Conservation (phyloP, 2,329 filamentous ascomycete genomes). For the Epichloe bromicola region DNA sequence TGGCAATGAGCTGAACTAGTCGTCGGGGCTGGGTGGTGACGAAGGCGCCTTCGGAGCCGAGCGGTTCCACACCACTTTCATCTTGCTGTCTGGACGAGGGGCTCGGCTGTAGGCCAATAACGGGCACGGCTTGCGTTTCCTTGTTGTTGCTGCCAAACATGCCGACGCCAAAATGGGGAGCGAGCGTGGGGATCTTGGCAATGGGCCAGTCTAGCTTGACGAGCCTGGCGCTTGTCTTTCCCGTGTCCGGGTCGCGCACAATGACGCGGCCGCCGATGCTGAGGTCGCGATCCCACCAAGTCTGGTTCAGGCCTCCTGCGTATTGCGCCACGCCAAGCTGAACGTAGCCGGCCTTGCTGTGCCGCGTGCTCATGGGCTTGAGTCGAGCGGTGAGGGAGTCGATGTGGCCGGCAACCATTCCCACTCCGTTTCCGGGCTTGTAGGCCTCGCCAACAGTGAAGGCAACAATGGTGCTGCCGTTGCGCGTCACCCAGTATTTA, state of each 20-base stretch:
- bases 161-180: constrained; percentile 80
- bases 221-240: constrained; percentile 67
- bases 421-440: constrained; percentile 71
- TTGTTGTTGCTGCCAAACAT: constrained; percentile 58
- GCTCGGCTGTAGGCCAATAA: constrained; percentile 70
- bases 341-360: constrained; percentile 71
- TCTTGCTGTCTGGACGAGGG: constrained; percentile 42
- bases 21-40: constrained; percentile 71
- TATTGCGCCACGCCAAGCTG: constrained; percentile 91
- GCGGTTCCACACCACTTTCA: constrained; percentile 22
- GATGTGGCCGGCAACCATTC: constrained; percentile 82
- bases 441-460: constrained; percentile 75
- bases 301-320: constrained; percentile 72
- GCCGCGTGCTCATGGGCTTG: constrained; percentile 80
- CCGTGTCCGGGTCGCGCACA: constrained; percentile 56
- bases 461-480: constrained; percentile 73
- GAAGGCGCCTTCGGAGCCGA: constrained; percentile 61
- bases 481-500: constrained; percentile 80
- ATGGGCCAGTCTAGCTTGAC: constrained; percentile 94
- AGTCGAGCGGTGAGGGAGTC: constrained; percentile 83
- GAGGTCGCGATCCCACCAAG: constrained; percentile 96
- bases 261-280: constrained; percentile 82
- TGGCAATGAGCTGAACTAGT: constrained; percentile 71
- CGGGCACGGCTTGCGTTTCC: constrained; percentile 89
- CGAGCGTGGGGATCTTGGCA: constrained; percentile 80